Evolutionary conservation across 202 grass and related monocot species (phyloP).

Genomic region (Dendrocalamus latiflorus): DNA sequence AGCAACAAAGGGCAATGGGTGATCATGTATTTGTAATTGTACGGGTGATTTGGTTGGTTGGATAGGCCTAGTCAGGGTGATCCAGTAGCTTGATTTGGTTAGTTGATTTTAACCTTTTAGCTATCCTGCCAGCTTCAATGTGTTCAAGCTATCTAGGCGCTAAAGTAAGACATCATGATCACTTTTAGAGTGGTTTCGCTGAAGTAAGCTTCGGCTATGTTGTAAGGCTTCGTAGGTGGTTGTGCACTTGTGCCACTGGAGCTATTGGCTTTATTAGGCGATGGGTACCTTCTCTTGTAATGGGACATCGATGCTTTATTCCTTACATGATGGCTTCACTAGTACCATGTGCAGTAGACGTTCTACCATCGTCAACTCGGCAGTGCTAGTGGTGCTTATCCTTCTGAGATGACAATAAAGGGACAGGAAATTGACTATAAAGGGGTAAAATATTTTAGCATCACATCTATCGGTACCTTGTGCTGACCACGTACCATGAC

Average conservation of each 20-base stretch:
- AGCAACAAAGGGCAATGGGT: neutral
- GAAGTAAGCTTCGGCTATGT: slow-evolving; percentile 17
- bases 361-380: neutral
- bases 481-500: neutral
- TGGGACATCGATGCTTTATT: neutral
- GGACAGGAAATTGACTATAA: neutral
- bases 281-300: slow-evolving; percentile 8
- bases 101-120: slow-evolving; percentile 21
- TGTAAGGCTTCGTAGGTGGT: neutral
- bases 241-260: slow-evolving; percentile 4
- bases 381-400: neutral
- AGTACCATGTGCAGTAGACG: neutral
- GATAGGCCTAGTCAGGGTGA: neutral
- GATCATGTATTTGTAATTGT: neutral
- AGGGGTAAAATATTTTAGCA: neutral
- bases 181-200: slow-evolving; percentile 5
- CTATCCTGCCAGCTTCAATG: neutral
- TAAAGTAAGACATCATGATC: neutral
- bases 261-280: slow-evolving; percentile 31
- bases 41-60: neutral
- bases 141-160: neutral
- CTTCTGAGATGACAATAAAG: neutral
- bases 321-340: slow-evolving; percentile 8
- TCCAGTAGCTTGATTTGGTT: neutral
- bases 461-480: neutral